phyloP scores from a whole-genome alignment of 2,329 filamentous ascomycete species.

The Aspergillus eucalypticola region DNA sequence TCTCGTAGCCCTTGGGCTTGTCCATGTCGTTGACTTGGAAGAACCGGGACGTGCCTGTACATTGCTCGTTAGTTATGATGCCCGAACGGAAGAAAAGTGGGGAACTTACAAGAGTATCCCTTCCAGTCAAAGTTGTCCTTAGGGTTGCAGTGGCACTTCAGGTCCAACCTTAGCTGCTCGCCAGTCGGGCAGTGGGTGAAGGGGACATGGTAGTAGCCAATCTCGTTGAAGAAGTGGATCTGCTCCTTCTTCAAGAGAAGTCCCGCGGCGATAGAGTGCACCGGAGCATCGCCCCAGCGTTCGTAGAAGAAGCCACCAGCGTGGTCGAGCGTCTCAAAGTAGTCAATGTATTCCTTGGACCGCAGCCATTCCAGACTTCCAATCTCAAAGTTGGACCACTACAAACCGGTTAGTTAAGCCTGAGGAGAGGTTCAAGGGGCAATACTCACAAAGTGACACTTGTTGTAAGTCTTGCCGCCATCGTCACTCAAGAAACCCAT shows the following conservation, averaged over 20 bases:
- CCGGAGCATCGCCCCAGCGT: slow-evolving; percentile 94
- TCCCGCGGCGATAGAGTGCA: slow-evolving; percentile 93
- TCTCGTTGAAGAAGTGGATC: slow-evolving; percentile 98
- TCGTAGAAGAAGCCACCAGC: slow-evolving; percentile 99
- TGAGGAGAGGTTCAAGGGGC: background rate
- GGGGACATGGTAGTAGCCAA: slow-evolving; percentile 95
- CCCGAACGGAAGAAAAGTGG: background rate
- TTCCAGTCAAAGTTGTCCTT: slow-evolving; percentile 99
- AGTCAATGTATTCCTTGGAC: slow-evolving; percentile 84
- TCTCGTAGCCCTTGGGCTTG: slow-evolving; percentile 84
- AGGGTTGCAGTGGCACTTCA: slow-evolving; percentile 93
- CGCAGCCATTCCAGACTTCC: slow-evolving; percentile 92
- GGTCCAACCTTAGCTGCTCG: slow-evolving; percentile 77
- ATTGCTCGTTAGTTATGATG: background rate
- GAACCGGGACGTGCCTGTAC: slow-evolving; percentile 75
- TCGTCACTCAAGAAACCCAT: slow-evolving; percentile 93
- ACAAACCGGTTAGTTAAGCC: slow-evolving; percentile 19
- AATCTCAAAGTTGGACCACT: slow-evolving; percentile 99
- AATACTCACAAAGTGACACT: slow-evolving; percentile 86
- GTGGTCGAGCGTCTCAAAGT: slow-evolving; percentile 81
- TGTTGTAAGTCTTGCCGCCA: slow-evolving; percentile 87
- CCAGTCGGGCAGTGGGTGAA: slow-evolving; percentile 97
- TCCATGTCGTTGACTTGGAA: slow-evolving; percentile 78
- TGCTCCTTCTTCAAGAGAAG: slow-evolving; percentile 88
- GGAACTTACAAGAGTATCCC: slow-evolving; percentile 83